These are phyloP conservation scores for Eucalyptus tenuipes DNA, from an alignment of 345 rosid species.

Conservation along the genomic window DNA sequence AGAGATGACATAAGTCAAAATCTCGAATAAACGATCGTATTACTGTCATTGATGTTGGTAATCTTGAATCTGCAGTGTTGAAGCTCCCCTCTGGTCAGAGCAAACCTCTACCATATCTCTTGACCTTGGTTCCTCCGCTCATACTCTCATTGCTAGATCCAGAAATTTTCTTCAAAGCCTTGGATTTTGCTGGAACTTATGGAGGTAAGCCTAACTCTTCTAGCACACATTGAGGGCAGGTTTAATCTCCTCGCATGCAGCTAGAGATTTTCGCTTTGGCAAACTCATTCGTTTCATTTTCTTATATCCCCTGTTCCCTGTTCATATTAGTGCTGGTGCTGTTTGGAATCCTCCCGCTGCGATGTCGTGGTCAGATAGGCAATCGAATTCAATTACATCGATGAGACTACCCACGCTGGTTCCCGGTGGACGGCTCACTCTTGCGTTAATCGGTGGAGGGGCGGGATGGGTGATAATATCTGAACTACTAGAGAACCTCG, in stretches of 20 bases:
- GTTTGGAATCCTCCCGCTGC: constrained; percentile 88
- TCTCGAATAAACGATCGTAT: neutral
- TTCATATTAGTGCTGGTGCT: constrained; percentile 46
- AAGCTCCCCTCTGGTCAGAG: constrained; percentile 50
- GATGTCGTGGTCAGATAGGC: constrained; percentile 93
- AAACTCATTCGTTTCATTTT: neutral
- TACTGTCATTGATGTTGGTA: neutral
- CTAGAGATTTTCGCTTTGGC: neutral
- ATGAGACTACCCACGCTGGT: constrained; percentile 30
- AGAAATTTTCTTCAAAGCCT: constrained; percentile 85
- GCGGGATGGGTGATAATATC: constrained; percentile 55
- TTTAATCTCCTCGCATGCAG: neutral
- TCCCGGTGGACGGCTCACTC: constrained; percentile 69
- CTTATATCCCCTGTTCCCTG: neutral
- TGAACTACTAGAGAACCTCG: constrained; percentile 29
- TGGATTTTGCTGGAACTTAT: constrained; percentile 91
- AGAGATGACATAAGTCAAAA: neutral
- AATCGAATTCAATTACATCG: constrained; percentile 19
- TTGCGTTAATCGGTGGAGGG: constrained; percentile 43
- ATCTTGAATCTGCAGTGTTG: constrained; percentile 32
- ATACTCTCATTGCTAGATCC: constrained; percentile 66
- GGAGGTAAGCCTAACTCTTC: constrained; percentile 41
- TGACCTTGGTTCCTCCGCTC: constrained; percentile 76
- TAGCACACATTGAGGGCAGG: neutral
- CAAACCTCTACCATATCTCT: constrained; percentile 51